phyloP scores from a whole-genome alignment of 176 grass and related monocot genomes.

The Thalia dealbata region DNA sequence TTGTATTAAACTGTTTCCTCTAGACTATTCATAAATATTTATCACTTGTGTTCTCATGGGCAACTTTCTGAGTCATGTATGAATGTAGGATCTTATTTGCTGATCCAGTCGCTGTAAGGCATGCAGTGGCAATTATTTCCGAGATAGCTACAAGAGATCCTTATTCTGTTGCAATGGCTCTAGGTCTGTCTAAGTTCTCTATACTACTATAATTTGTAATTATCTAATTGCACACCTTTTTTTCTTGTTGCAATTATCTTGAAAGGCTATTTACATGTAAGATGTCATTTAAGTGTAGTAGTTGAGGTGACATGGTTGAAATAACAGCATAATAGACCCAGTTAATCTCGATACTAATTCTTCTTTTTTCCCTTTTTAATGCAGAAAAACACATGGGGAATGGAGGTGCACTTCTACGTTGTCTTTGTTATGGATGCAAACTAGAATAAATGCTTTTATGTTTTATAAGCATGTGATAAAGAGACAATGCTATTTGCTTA shows the following conservation, averaged over 20 bases:
- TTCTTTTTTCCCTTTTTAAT: conserved; percentile 38
- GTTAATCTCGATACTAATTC: conserved; percentile 2
- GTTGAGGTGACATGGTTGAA: neutral
- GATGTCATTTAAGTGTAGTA: no score
- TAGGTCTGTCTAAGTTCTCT: conserved; percentile 52
- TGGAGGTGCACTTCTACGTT: conserved; percentile 50
- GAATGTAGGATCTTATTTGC: conserved; percentile 85
- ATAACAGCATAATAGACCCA: neutral
- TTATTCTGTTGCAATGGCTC: conserved; percentile 89
- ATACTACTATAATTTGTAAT: neutral
- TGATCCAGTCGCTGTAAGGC: conserved; percentile 92
- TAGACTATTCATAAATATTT: neutral
- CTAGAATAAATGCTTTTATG: neutral
- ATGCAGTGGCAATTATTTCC: conserved; percentile 76
- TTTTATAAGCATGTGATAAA: neutral
- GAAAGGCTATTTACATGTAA: no score
- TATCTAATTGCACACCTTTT: neutral
- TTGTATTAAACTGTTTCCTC: neutral
- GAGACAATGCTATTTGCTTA: neutral
- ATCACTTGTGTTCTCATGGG: neutral
- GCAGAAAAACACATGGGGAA: conserved; percentile 71
- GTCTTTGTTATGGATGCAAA: conserved; percentile 10
- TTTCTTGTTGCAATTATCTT: no score
- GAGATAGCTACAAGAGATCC: conserved; percentile 93
- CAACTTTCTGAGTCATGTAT: conserved; percentile 14